Base-by-base conservation (phyloP, 495 filamentous ascomycete species). In the Elaphomyces granulatus region DNA sequence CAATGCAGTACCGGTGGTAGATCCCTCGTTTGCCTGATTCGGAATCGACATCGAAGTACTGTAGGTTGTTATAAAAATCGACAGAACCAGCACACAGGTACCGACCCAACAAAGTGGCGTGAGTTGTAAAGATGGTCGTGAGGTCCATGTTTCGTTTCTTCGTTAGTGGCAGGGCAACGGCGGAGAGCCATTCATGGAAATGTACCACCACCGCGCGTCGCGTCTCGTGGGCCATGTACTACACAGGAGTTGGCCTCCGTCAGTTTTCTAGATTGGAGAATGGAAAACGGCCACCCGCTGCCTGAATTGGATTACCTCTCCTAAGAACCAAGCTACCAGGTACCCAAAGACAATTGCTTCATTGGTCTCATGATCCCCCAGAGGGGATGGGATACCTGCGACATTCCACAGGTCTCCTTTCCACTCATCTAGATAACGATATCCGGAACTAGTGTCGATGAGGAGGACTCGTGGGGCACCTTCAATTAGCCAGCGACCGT, bases 51-150 rank as follows among this genome's bases (percentile, higher is more conserved):
- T 98, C 88, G 52, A 98, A 98, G 63, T 78, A 79, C 58, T 95
- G 90, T 15, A 98, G 79, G 55, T 96, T 94, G 67, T 98, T 98
- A 69, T 98, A 98, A 60, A 98, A 98, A 58, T 98, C 90, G 19
- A 96, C 90, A 2, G 85, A 94, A 21, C 90, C 90, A 30, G 90
- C 90, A 51, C 90, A 98, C 32, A 98, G 81, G 51, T 98, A 98
- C 37, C 90, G 78, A 36, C 90, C 90, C 18, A 98, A 72, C 3
- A 98, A 68, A 4, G 90, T 98, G 8, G 90, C 90, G 54, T 98
- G 90, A 3, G 90, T 98, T 23, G 90, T 98, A 63, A 98, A 98
- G 57, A 98, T 95, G 47, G 92, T 96, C 7, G 90, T 98, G 34
- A 94, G 73, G 53, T 98, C 90, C 65, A 98, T 96, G 43, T 82